Base-by-base conservation (phyloP, 1,139 yeast species). In the Spathaspora sp. region DNA sequence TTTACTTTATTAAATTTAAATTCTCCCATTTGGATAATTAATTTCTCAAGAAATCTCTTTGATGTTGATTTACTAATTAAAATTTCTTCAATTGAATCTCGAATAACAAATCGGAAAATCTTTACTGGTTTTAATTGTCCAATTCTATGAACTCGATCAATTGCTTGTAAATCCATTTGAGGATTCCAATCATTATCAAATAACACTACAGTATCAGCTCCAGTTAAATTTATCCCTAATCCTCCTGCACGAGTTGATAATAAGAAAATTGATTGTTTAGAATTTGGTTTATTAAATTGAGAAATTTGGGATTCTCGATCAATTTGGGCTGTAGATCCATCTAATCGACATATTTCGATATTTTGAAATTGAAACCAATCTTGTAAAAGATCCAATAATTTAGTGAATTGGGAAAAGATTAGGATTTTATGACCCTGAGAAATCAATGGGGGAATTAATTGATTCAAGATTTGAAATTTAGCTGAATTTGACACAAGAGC, bases 161-260 rank as follows among this genome's bases (percentile, higher is more conserved):
- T 93, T 0, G 98, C 98, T 62, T 93, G 99, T 43, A 90, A 68
- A 64, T 93, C 98, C 55, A 89, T 91, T 60, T 93, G 98, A 0
- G 99, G 99, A 58, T 93, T 93, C 97, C 98, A 91, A 61, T 93
- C 98, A 50, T 89, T 86, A 59, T 93, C 99, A 61, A 89, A 90
- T 13, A 93, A 59, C 3, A 93, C 80, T 1, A 93, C 98, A 0
- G 96, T 86, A 56, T 93, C 97, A 0, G 98, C 97, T 1, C 87
- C 81, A 0, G 85, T 80, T 47, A 93, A 72, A 58, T 93, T 93
- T 41, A 93, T 81, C 1, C 99, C 99, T 25, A 93, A 76, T 0
- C 98, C 98, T 10, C 98, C 99, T 0, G 98, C 93, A 51, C 98
- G 75, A 0, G 99, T 93, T 10, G 96, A 86, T 13, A 93, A 70